Evolutionary conservation across 73 alveolate genomes (phyloP).

Genomic region (Paramecium primaurelia): DNA sequence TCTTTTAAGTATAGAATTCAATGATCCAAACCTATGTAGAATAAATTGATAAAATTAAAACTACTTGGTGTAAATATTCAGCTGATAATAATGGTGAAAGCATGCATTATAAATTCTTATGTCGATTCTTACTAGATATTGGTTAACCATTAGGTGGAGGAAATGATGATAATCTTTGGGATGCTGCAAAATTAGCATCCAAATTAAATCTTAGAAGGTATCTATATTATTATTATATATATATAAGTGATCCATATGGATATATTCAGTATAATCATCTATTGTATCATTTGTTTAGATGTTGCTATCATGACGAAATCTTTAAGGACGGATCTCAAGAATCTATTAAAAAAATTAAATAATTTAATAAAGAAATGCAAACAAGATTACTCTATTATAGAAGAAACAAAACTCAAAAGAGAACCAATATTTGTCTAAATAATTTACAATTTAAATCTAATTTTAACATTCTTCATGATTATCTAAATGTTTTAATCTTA

Average conservation of each 20-base stretch:
- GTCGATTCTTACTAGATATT: not conserved
- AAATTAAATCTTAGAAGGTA: not conserved
- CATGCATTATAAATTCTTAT: not conserved
- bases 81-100: not conserved
- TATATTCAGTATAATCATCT: not conserved
- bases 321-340: not conserved
- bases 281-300: not conserved
- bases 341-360: not conserved
- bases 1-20: not conserved
- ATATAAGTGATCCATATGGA: not conserved
- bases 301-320: not conserved
- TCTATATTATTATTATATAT: not conserved
- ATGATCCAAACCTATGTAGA: not conserved
- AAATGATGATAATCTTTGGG: slow-evolving; percentile 19
- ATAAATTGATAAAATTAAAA: slow-evolving; percentile 2
- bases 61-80: slow-evolving; percentile 29
- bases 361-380: slow-evolving; percentile 16
- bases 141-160: slow-evolving; percentile 8
- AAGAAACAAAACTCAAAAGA: not conserved
- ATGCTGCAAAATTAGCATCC: not conserved
- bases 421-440: not conserved
- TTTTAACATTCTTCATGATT: not conserved
- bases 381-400: not conserved
- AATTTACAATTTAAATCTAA: not conserved
- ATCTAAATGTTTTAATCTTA: not conserved